Conservation (phyloP, 148 eudicot genomes). For the Diospyros lotus region DNA sequence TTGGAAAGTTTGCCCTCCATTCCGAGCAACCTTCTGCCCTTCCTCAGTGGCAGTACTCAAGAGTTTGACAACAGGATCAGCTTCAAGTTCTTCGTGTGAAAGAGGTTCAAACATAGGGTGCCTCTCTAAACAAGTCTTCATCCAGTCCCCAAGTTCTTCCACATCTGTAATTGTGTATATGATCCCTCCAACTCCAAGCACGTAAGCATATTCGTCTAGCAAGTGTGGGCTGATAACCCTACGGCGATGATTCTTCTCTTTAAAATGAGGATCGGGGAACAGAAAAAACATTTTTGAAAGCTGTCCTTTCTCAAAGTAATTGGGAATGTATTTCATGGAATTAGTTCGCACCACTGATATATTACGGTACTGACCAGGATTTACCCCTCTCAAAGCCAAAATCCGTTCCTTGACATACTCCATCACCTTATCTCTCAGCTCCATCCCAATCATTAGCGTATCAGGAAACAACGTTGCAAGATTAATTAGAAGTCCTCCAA, state of each 20-base stretch:
- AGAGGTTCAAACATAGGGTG: conserved; percentile 84
- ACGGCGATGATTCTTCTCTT: conserved; percentile 91
- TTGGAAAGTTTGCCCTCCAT: conserved; percentile 73
- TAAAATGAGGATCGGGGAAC: conserved; percentile 94
- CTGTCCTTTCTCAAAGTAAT: conserved; percentile 81
- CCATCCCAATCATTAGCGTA: conserved; percentile 94
- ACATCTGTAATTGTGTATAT: conserved; percentile 90
- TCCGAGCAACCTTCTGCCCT: conserved; percentile 87
- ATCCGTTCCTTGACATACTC: conserved; percentile 92
- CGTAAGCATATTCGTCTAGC: conserved; percentile 87
- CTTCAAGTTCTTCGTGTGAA: conserved; percentile 51
- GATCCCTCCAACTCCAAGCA: conserved; percentile 73
- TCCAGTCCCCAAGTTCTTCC: conserved; percentile 94
- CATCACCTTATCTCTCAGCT: conserved; percentile 83
- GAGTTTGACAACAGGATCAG: conserved; percentile 76
- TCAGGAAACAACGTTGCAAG: conserved; percentile 75
- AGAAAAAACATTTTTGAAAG: conserved; percentile 89
- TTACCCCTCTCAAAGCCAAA: conserved; percentile 52
- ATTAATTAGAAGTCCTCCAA: conserved; percentile 84
- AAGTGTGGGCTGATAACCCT: conserved; percentile 77
- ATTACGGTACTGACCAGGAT: conserved; percentile 76
- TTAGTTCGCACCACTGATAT: conserved; percentile 85
- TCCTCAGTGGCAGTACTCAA: conserved; percentile 51
- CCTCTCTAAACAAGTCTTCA: conserved; percentile 70
- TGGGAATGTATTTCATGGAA: conserved; percentile 95